Base-by-base conservation (phyloP, 2,329 filamentous ascomycete genomes). In the Penicillium sp. region DNA sequence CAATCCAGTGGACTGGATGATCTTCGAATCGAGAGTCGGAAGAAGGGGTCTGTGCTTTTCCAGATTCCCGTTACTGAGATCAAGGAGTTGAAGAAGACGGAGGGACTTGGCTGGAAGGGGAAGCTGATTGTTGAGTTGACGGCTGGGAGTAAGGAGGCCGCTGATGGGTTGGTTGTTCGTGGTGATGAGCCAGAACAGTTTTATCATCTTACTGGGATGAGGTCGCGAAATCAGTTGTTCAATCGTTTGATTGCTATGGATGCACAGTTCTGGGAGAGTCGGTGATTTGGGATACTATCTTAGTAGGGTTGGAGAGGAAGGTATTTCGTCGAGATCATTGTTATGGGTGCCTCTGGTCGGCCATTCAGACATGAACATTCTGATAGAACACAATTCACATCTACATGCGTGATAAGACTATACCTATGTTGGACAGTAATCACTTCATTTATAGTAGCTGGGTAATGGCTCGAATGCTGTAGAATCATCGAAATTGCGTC, bases 121-220 rank as follows among this genome's bases (percentile, higher is more conserved):
- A 92, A 89, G 73, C 72, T 93, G 41, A 78, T 93, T 1, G 86
- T 93, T 0, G 88, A 88, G 0, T 89, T 89, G 87, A 84, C 86
- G 0, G 78, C 89, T 61, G 61, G 64, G 3, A 80, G 82, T 0
- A 77, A 83, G 40, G 83, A 91, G 66, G 81, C 93, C 27, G 82
- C 85, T 0, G 89, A 93, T 71, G 88, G 87, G 0, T 59, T 95
- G 56, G 77, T 88, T 56, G 80, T 92, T 55, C 73, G 74, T 22
- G 82, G 82, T n/a, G 75, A 74, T 46, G 70, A 70, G 29, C 56
- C 54, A 12, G 80, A 84, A 0, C 71, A 79, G 13, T 74, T 72
- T 10, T 61, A 55, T 27, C 59, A 61, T 46, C 45, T 61, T 8
- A 61, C 59, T 8, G 59, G 59, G 2, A 61, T 61, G 59, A 53